These are phyloP conservation scores for Colletotrichum sp. DNA, from an alignment of 2,329 filamentous ascomycete genomes.

Conservation along the genomic window DNA sequence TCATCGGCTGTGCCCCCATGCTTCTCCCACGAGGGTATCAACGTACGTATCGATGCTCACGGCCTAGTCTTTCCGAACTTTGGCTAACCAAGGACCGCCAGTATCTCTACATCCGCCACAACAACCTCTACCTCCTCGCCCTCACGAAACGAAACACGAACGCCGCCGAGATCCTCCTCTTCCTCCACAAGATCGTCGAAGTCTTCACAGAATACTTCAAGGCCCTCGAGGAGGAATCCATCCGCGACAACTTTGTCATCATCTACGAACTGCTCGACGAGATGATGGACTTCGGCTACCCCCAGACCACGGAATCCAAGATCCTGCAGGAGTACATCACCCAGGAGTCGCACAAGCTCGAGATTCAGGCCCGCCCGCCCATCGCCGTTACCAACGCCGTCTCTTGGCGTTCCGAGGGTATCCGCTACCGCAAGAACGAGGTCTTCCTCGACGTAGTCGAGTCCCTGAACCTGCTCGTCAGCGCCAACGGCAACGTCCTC, in stretches of 20 bases:
- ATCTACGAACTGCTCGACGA: conserved; percentile 99
- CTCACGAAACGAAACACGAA: conserved; percentile 99
- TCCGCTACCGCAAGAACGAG: conserved; percentile 98
- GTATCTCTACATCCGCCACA: conserved; percentile 99
- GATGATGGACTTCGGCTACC: conserved; percentile 99
- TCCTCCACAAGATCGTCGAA: conserved; percentile 97
- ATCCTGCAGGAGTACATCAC: conserved; percentile 99
- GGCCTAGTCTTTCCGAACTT: conserved; percentile 4
- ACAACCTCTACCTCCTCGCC: conserved; percentile 97
- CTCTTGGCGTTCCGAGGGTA: conserved; percentile 96
- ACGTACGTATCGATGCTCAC: conserved; percentile 61
- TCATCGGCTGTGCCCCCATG: conserved; percentile 96
- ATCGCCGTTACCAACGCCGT: conserved; percentile 99
- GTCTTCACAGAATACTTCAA: conserved; percentile 99
- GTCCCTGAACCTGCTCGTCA: conserved; percentile 93
- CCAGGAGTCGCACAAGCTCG: conserved; percentile 97
- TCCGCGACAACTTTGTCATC: conserved; percentile 98
- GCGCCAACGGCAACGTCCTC: conserved; percentile 91
- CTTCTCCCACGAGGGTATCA: conserved; percentile 98
- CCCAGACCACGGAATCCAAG: conserved; percentile 97
- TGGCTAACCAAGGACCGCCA: conserved; percentile 37
- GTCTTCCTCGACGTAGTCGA: conserved; percentile 98
- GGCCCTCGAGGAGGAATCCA: conserved; percentile 96
- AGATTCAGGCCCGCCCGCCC: conserved; percentile 92
- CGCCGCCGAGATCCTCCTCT: conserved; percentile 96